Conservation (phyloP, 169 alveolate genomes). For the Plasmodium cynomolgi region DNA sequence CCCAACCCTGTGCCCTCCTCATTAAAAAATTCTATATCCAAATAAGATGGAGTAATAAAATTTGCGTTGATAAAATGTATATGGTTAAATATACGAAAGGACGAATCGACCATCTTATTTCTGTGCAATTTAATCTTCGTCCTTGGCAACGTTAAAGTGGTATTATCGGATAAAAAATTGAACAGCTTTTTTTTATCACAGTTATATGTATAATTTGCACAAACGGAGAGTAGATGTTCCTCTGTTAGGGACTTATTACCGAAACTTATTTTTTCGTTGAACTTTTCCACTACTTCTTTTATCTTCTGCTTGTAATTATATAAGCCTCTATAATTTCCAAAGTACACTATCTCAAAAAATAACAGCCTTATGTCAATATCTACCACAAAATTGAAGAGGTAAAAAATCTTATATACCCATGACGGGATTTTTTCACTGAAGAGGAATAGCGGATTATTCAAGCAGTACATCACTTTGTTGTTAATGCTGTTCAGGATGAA, state of each 20-base stretch:
- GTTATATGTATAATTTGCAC: constrained; percentile 69
- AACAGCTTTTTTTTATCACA: constrained; percentile 66
- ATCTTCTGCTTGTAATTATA: constrained; percentile 70
- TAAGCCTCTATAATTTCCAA: constrained; percentile 75
- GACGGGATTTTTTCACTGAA: constrained; percentile 75
- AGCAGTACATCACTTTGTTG: constrained; percentile 60
- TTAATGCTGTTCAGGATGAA: constrained; percentile 61
- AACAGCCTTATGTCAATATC: constrained; percentile 66
- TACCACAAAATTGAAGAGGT: constrained; percentile 54
- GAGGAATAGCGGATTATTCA: constrained; percentile 65
- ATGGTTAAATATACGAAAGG: constrained; percentile 74
- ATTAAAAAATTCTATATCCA: constrained; percentile 74
- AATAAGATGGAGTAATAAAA: constrained; percentile 55
- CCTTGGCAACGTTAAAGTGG: constrained; percentile 53
- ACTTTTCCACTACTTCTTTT: constrained; percentile 75
- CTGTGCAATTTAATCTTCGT: constrained; percentile 68
- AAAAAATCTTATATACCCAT: constrained; percentile 71
- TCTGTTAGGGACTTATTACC: constrained; percentile 43
- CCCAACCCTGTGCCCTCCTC: constrained; percentile 86
- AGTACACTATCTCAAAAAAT: constrained; percentile 55
- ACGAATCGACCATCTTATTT: constrained; percentile 50
- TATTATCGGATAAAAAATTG: constrained; percentile 52
- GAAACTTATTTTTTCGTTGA: constrained; percentile 60
- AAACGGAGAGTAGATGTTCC: constrained; percentile 71
- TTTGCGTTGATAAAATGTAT: constrained; percentile 70